Percentiles rank a stretch among this genome's conserved stretches.
Conservation (phyloP, 305 asterid genomes). For the Fraxinus sp. region DNA sequence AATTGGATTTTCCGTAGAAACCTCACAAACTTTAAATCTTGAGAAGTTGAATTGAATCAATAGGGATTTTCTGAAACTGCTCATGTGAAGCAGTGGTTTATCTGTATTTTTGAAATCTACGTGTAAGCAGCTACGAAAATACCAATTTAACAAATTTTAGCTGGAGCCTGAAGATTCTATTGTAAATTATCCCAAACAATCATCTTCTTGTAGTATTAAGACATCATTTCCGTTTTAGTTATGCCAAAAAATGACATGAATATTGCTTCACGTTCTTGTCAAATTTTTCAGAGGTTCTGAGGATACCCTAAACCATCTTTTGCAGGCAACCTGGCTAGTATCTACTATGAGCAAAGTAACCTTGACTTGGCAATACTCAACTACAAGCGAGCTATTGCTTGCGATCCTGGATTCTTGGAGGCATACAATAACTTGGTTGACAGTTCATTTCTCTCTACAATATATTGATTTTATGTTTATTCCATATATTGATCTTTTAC, state of each 20-base stretch:
- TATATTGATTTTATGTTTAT: neutral
- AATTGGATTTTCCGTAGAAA: neutral
- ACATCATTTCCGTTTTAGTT: slow-evolving; percentile 2
- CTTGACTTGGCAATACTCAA: slow-evolving; percentile 89
- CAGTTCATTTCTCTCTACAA: slow-evolving; percentile 13
- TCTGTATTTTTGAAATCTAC: neutral
- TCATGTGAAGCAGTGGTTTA: neutral
- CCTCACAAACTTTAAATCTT: neutral
- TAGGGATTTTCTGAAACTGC: neutral
- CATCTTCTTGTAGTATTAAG: slow-evolving; percentile 2
- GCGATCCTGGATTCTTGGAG: slow-evolving; percentile 90
- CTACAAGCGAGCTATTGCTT: slow-evolving; percentile 90
- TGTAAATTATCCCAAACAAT: slow-evolving; percentile 8
- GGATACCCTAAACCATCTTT: slow-evolving; percentile 23
- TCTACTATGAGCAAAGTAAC: slow-evolving; percentile 91
- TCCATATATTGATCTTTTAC: neutral
- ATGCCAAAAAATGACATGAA: neutral
- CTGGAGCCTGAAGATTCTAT: slow-evolving; percentile 3
- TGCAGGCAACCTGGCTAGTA: slow-evolving; percentile 92
- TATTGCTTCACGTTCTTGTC: neutral
- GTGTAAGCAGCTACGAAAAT: neutral
- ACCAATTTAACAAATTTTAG: slow-evolving; percentile 3
- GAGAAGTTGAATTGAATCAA: neutral
- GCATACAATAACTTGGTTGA: slow-evolving; percentile 92
- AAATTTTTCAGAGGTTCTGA: slow-evolving; percentile 1